A percentile compares a stretch with the other conserved stretches of the same genome.
Evolutionary conservation across 257 asterid species (phyloP).

Genomic region (Solanum sitiens): DNA sequence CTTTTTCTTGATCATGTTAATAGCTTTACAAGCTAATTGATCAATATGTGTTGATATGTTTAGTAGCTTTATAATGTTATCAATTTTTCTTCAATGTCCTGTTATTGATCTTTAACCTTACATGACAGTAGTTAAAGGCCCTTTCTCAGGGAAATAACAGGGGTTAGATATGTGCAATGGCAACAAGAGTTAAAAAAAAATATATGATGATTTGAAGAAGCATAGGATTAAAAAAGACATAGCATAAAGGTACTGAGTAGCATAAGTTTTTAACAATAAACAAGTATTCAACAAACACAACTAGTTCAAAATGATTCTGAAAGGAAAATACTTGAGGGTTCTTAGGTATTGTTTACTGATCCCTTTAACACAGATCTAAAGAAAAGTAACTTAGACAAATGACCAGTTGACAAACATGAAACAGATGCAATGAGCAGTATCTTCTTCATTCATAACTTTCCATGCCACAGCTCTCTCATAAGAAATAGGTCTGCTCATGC

Average conservation of each 20-base stretch:
- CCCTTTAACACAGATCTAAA: not conserved
- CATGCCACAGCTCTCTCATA: conserved; percentile 90
- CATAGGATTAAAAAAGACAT: not conserved
- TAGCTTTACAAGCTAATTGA: too few species aligned
- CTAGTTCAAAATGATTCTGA: not conserved
- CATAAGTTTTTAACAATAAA: not conserved
- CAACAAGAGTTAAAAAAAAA: not conserved
- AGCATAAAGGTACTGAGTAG: not conserved
- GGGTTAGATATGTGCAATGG: not conserved
- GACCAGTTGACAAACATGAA: conserved; percentile 84
- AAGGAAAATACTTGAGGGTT: not conserved
- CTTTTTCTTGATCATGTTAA: too few species aligned
- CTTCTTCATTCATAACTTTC: conserved; percentile 84
- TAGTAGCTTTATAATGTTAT: not conserved
- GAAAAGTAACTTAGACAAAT: conserved; percentile 33
- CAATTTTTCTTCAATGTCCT: too few species aligned
- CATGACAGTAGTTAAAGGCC: too few species aligned
- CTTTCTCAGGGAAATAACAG: too few species aligned
- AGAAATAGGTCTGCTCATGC: conserved; percentile 91
- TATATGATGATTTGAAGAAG: not conserved
- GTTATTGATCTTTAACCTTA: too few species aligned
- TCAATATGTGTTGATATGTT: too few species aligned
- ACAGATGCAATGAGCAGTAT: conserved; percentile 60
- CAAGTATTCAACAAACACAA: not conserved
- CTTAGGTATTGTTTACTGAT: not conserved